phyloP scores from a whole-genome alignment of 164 flowering plant species.

The Sedum album region DNA sequence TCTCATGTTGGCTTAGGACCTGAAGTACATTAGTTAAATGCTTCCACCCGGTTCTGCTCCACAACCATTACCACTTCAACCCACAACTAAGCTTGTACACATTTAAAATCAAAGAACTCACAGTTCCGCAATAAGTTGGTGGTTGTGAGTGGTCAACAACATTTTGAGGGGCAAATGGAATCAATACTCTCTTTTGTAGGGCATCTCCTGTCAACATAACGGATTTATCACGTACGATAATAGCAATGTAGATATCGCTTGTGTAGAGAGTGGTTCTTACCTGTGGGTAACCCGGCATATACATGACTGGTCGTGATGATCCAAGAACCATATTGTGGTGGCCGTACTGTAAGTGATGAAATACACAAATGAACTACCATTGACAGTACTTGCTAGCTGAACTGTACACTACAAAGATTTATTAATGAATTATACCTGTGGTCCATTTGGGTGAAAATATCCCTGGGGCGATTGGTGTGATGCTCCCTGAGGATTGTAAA shows the following conservation, averaged over 20 bases:
- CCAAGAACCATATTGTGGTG: slow-evolving; percentile 67
- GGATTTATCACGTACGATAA: not conserved
- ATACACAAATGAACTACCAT: not conserved
- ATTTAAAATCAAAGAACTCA: not conserved
- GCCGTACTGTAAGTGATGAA: slow-evolving; percentile 39
- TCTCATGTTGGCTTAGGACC: not conserved
- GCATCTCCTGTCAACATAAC: slow-evolving; percentile 55
- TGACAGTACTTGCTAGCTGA: not conserved
- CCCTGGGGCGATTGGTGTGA: slow-evolving; percentile 58
- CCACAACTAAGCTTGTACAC: not conserved
- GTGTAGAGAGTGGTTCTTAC: slow-evolving; percentile 26
- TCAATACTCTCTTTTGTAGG: slow-evolving; percentile 32
- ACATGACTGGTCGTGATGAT: slow-evolving; percentile 50
- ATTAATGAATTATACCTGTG: slow-evolving; percentile 22
- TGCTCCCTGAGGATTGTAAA: slow-evolving; percentile 52
- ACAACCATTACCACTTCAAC: not conserved
- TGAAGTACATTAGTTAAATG: not conserved
- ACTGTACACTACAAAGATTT: not conserved
- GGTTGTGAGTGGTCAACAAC: not conserved
- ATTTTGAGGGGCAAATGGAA: not conserved
- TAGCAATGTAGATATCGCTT: not conserved
- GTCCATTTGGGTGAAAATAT: slow-evolving; percentile 74
- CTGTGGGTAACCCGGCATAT: slow-evolving; percentile 58
- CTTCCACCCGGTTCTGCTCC: not conserved
- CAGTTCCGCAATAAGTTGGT: not conserved